Conservation (phyloP, 345 rosid species). For the Camelina hispida region DNA sequence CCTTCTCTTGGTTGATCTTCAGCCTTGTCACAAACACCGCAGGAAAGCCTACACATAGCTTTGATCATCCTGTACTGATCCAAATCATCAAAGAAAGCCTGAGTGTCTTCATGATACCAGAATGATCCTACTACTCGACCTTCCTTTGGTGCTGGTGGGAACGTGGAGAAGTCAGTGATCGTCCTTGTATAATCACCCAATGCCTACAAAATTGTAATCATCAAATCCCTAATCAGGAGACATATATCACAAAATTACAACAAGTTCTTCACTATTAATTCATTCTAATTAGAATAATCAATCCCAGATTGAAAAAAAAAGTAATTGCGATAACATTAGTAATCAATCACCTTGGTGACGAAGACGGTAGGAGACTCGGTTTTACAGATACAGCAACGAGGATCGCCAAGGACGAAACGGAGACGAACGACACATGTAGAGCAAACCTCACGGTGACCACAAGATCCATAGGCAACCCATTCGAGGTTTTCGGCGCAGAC, state of each 20-base stretch:
- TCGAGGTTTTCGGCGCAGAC: slow-evolving; percentile 91
- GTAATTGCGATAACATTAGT: background rate
- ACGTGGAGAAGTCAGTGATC: slow-evolving; percentile 80
- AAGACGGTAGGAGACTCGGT: slow-evolving; percentile 66
- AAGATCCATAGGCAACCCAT: slow-evolving; percentile 92
- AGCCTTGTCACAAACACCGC: slow-evolving; percentile 76
- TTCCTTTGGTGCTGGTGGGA: slow-evolving; percentile 82
- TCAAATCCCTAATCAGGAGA: background rate
- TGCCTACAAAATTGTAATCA: slow-evolving; percentile 53
- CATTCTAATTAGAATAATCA: background rate
- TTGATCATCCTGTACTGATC: slow-evolving; percentile 97
- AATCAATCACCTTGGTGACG: slow-evolving; percentile 74
- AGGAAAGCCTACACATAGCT: slow-evolving; percentile 97
- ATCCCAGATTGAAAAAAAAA: background rate
- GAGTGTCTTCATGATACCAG: slow-evolving; percentile 90
- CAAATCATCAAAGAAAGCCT: slow-evolving; percentile 83
- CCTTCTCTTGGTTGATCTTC: slow-evolving; percentile 49
- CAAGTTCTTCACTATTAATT: background rate
- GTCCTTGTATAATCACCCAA: slow-evolving; percentile 90
- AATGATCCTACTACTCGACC: slow-evolving; percentile 73
- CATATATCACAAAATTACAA: background rate
- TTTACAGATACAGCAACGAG: slow-evolving; percentile 95
- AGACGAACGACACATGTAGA: slow-evolving; percentile 87
- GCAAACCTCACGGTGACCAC: slow-evolving; percentile 97
- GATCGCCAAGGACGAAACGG: slow-evolving; percentile 85